Evolutionary conservation across 805 yeast species (phyloP), one percentile per base, ranked within the genome.

Genomic region (Hanseniaspora osmophila): DNA sequence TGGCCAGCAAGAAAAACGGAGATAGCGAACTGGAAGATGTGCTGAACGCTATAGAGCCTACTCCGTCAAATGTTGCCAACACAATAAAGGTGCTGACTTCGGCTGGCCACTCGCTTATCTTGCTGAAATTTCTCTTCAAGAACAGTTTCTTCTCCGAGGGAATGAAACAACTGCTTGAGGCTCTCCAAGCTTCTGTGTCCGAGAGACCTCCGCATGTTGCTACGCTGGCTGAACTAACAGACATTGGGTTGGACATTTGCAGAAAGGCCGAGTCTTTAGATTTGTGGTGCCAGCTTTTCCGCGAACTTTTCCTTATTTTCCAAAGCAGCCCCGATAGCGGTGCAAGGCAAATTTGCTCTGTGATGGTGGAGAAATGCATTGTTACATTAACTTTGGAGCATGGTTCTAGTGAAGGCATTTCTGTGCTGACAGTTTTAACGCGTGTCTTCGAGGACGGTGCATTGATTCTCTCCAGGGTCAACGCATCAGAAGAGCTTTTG

Each of bases 401-500:
- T 0, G 50, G 52, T 10, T 51, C 51, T 18, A 49, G 49, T 10
- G 52, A 54, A 12, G 51, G 50, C 33, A 52, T 57, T 16, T 71
- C 80, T 1, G 74, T 84, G 49, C 61, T 77, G 44, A 62, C 65
- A 15, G 76, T 81, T 2, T 70, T 81, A 51, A 70, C 77, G 30
- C 60, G 63, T 39, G 76, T 81, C 47, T 60, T 84, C 33, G 71
- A 69, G 37, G 60, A 73, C 3, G 67, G 79, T 1, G 68, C 70
- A 2, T 51, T 62, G 2, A 63, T 68, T 16, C 56, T 70, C 27
- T 72, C 82, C 6, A 74, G 77, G 7, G 55, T 81, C 4, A 73
- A 78, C 0, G 80, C 80, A 51, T 71, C 84, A 13, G 66, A 78
- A 37, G 68, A 69, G 1, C 71, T 83, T 15, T 60, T 86, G 18